A percentile compares a stretch with the other conserved stretches of the same genome.
These are phyloP conservation scores for Cytospora schulzeri DNA, from an alignment of 2,329 filamentous ascomycete genomes.

Conservation along the genomic window DNA sequence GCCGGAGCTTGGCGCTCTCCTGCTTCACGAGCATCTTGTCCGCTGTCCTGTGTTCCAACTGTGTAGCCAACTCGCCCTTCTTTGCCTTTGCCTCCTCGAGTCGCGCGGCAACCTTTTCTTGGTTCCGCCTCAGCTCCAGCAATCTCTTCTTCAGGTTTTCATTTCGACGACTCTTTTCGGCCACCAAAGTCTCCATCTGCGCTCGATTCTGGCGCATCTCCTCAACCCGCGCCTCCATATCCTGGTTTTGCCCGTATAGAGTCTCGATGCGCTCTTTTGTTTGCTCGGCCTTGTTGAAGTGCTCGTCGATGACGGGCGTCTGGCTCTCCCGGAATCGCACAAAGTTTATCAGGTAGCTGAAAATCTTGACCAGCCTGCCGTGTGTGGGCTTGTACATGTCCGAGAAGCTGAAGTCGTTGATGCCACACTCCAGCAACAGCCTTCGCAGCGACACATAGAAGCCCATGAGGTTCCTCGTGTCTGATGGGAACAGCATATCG, in stretches of 20 bases:
- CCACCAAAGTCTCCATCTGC: constrained; percentile 78
- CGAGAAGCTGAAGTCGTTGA: constrained; percentile 90
- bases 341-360: constrained; percentile 98
- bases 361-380: constrained; percentile 88
- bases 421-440: constrained; percentile 83
- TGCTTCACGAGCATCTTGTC: constrained; percentile 72
- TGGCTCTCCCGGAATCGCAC: constrained; percentile 95
- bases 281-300: constrained; percentile 87
- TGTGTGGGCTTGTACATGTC: constrained; percentile 92
- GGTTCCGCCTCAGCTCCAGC: constrained; percentile 76
- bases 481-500: constrained; percentile 76
- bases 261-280: constrained; percentile 87
- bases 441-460: constrained; percentile 86
- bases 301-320: constrained; percentile 83
- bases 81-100: constrained; percentile 81
- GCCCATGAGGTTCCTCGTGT: constrained; percentile 92
- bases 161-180: constrained; percentile 83
- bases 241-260: constrained; percentile 82
- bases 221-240: constrained; percentile 76
- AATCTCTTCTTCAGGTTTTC: constrained; percentile 83
- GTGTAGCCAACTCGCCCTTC: constrained; percentile 73
- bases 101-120: constrained; percentile 80
- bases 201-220: constrained; percentile 80
- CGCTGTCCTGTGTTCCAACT: constrained; percentile 72
- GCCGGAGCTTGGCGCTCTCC: constrained; percentile 85